These are phyloP conservation scores for Penicillium macrosclerotiorum DNA, from an alignment of 495 filamentous ascomycete species.

Conservation along the genomic window DNA sequence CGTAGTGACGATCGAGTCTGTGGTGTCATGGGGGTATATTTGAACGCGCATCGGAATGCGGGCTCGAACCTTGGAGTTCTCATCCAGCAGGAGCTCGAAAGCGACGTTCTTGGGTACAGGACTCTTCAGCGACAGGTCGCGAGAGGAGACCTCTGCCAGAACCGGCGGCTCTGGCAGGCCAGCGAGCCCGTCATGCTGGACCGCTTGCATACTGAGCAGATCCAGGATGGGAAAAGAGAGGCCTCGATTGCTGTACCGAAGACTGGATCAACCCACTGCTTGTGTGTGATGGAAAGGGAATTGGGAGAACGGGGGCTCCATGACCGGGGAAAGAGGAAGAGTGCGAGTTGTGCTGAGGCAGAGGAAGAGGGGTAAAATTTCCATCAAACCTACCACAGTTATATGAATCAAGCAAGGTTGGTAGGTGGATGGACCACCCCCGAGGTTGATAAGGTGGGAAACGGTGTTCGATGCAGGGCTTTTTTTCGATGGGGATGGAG, in stretches of 20 bases:
- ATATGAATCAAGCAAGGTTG: constrained; percentile 25
- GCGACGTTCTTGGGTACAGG: constrained; percentile 73
- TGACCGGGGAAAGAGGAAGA: constrained; percentile 23
- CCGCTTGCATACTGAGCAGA: constrained; percentile 37
- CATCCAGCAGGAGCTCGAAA: constrained; percentile 79
- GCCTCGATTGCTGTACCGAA: constrained; percentile 36
- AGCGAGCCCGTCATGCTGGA: constrained; percentile 40
- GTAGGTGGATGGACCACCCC: constrained; percentile 38
- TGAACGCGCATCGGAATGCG: constrained; percentile 87
- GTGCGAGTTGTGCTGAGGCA: constrained; percentile 21
- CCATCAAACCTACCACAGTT: constrained; percentile 47
- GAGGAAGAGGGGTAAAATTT: constrained; percentile 21
- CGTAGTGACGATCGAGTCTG: constrained; percentile 91
- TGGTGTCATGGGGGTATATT: constrained; percentile 90
- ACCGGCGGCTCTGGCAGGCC: constrained; percentile 38
- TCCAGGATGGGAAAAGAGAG: constrained; percentile 21
- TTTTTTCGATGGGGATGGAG: constrained; percentile 37
- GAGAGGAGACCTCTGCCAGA: constrained; percentile 30
- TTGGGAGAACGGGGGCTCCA: constrained; percentile 26
- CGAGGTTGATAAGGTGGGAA: constrained; percentile 30
- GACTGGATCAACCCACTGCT: constrained; percentile 42
- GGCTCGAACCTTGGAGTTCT: constrained; percentile 68
- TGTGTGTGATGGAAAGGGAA: constrained; percentile 28
- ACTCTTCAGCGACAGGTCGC: constrained; percentile 49
- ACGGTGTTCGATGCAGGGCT: constrained; percentile 32